phyloP scores from a whole-genome alignment of 1,139 yeast genomes.

The Hyphopichia pseudoburtonii region DNA sequence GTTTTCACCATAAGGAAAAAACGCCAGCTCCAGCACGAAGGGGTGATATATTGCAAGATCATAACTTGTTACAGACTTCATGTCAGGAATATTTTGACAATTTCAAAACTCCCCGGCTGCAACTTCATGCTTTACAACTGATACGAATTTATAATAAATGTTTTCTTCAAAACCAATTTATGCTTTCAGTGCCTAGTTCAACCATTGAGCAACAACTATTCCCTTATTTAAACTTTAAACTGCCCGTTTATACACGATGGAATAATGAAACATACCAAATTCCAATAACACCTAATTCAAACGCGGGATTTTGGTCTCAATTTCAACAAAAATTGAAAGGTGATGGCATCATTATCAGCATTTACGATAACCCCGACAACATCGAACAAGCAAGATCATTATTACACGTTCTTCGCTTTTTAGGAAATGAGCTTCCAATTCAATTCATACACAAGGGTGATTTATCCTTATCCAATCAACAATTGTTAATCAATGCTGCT shows the following conservation, averaged over 20 bases:
- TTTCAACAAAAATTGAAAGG: constrained; percentile 19
- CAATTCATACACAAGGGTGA: constrained; percentile 26
- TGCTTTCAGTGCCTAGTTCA: not conserved
- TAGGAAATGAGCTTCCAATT: constrained; percentile 26
- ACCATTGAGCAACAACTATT: not conserved
- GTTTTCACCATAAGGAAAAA: too few species aligned
- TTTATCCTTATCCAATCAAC: constrained; percentile 10
- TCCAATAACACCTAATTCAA: not conserved
- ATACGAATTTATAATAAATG: not conserved
- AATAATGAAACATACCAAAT: not conserved
- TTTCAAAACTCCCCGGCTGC: not conserved
- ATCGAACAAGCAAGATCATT: constrained; percentile 21
- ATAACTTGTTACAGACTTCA: not conserved
- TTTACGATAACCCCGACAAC: constrained; percentile 15
- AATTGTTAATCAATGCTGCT: not conserved
- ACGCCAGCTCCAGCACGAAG: too few species aligned
- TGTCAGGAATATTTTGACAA: not conserved
- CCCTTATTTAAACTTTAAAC: constrained; percentile 1
- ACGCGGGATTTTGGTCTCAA: constrained; percentile 15
- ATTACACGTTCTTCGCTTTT: constrained; percentile 24
- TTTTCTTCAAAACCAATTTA: not conserved
- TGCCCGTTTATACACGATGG: constrained; percentile 2
- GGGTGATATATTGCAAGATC: too few species aligned
- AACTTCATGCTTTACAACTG: not conserved
- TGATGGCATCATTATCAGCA: constrained; percentile 26